Conservation (phyloP, 345 rosid species). For the Boechera divaricarpa region DNA sequence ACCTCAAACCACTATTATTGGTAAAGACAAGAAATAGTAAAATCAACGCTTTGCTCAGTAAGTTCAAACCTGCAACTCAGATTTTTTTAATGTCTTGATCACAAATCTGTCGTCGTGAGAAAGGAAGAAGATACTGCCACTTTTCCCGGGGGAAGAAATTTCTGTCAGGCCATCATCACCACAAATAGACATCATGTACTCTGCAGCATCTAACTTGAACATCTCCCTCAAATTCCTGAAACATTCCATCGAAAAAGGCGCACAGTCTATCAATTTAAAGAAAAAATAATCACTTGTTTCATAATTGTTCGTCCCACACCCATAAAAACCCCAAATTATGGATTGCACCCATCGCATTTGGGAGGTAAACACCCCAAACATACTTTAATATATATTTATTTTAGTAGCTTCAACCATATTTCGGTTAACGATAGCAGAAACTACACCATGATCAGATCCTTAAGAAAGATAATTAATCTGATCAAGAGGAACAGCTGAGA, state of each 20-base stretch:
- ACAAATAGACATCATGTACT: conserved; percentile 99
- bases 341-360: neutral
- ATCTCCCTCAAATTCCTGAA: conserved; percentile 93
- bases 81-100: conserved; percentile 81
- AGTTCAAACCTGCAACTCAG: conserved; percentile 83
- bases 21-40: conserved; percentile 4
- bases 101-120: conserved; percentile 93
- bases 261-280: neutral
- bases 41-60: conserved; percentile 8
- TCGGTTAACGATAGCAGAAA: too few relatives aligned
- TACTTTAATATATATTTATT: too few relatives aligned
- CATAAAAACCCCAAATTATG: neutral
- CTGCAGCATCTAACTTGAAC: conserved; percentile 98
- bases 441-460: too few relatives aligned
- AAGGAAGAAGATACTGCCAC: conserved; percentile 95
- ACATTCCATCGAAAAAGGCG: conserved; percentile 12
- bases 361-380: neutral
- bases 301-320: neutral
- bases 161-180: conserved; percentile 92
- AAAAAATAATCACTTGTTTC: conserved; percentile 4
- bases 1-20: neutral
- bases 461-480: too few relatives aligned
- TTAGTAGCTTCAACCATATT: neutral
- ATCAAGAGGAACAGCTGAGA: too few relatives aligned
- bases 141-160: conserved; percentile 88